Conservation (phyloP, 495 filamentous ascomycete species). For the Elasticomyces elasticus region DNA sequence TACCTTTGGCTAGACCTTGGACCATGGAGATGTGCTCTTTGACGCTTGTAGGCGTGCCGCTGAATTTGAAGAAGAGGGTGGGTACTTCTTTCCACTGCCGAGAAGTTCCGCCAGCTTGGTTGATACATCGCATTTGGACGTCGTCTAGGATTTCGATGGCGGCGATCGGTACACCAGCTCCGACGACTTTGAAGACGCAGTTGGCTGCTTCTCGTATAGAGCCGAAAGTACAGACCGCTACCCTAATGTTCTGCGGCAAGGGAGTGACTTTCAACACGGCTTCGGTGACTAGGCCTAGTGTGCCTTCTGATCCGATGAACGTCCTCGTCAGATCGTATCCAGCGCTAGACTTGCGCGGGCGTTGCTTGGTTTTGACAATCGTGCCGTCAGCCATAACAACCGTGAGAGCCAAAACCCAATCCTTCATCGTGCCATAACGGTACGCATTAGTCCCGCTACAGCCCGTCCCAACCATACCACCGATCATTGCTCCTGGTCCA, state of each 20-base stretch:
- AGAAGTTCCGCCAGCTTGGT: slow-evolving; percentile 61
- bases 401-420: slow-evolving; percentile 86
- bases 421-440: slow-evolving; percentile 90
- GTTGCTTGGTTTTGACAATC: slow-evolving; percentile 75
- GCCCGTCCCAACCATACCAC: slow-evolving; percentile 91
- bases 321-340: slow-evolving; percentile 80
- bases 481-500: slow-evolving; percentile 77
- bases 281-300: slow-evolving; percentile 81
- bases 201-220: slow-evolving; percentile 69
- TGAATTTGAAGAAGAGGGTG: slow-evolving; percentile 93
- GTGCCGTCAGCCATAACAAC: slow-evolving; percentile 89
- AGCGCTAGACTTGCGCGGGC: slow-evolving; percentile 69
- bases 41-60: slow-evolving; percentile 61
- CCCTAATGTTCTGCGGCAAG: slow-evolving; percentile 65
- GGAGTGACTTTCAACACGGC: slow-evolving; percentile 73
- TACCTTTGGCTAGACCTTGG: slow-evolving; percentile 49
- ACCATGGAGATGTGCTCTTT: slow-evolving; percentile 76
- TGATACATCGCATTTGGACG: slow-evolving; percentile 89
- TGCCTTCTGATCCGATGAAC: slow-evolving; percentile 89
- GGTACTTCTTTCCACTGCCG: slow-evolving; percentile 67
- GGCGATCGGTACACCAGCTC: slow-evolving; percentile 70
- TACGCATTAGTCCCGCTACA: slow-evolving; percentile 92
- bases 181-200: slow-evolving; percentile 69
- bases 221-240: slow-evolving; percentile 74
- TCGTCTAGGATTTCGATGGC: slow-evolving; percentile 91